Percentiles rank a stretch among this genome's conserved stretches.
Conservation (phyloP, 2,329 filamentous ascomycete species). For the Claviceps paspali region DNA sequence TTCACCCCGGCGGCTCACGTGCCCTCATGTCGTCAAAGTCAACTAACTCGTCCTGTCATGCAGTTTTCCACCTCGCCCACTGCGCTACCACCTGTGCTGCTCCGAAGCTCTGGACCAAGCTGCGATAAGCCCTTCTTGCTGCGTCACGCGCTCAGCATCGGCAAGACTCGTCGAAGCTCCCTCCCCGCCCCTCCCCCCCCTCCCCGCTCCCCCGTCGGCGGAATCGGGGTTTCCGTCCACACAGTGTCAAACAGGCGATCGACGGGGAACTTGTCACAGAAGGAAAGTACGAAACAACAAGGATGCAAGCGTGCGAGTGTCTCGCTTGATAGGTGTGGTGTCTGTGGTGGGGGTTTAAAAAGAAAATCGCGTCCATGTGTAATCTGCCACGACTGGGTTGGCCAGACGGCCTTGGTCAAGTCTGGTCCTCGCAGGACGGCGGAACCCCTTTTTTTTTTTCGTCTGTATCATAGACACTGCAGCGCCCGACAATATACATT, state of each 20-base stretch:
- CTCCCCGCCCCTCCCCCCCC: neutral
- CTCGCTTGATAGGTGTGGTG: no score
- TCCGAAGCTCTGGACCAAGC: slow-evolving; percentile 83
- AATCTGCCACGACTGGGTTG: neutral
- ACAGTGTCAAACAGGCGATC: no score
- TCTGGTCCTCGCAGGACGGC: neutral
- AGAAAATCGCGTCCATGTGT: neutral
- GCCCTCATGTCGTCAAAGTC: neutral
- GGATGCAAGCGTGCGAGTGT: no score
- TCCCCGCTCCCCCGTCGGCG: neutral
- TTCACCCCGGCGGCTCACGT: neutral
- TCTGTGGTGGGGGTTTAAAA: no score
- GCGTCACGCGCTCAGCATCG: neutral
- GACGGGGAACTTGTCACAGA: no score
- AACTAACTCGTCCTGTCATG: slow-evolving; percentile 19
- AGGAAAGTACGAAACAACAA: no score
- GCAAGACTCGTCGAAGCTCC: neutral
- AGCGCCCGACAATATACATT: neutral
- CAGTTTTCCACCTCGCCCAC: slow-evolving; percentile 80
- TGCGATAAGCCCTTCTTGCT: slow-evolving; percentile 58
- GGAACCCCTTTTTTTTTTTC: neutral
- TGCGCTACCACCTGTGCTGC: slow-evolving; percentile 88
- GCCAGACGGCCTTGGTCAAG: no score
- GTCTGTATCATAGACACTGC: no score
- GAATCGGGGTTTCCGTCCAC: no score